These are phyloP conservation scores for Ichthyophthirius multifiliis DNA, from an alignment of 169 alveolate species.

Conservation along the genomic window DNA sequence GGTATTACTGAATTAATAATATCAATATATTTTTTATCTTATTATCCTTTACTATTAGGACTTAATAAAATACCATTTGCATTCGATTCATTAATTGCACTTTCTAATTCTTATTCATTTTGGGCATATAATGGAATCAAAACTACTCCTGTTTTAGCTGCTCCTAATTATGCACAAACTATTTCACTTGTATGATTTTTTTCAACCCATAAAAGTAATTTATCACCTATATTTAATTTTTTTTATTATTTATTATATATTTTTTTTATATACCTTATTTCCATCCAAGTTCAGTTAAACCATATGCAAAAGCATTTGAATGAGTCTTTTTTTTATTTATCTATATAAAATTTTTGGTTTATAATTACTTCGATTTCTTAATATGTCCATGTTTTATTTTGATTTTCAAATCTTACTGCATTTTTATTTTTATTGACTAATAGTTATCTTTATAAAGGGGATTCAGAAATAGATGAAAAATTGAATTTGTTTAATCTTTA, in stretches of 20 bases:
- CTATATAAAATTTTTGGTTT: background rate
- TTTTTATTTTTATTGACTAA: background rate
- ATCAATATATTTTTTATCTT: conserved; percentile 17
- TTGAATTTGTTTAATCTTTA: too few species aligned
- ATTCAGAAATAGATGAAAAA: too few species aligned
- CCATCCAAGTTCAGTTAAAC: conserved; percentile 40
- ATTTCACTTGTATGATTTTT: conserved; percentile 25
- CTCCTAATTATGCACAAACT: conserved; percentile 28
- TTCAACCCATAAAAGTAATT: conserved; percentile 27
- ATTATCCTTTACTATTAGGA: conserved; percentile 22
- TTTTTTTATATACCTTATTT: conserved; percentile 15
- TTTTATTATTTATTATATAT: too few species aligned
- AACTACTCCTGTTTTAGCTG: conserved; percentile 42
- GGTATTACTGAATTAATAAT: conserved; percentile 13
- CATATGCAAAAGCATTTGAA: conserved; percentile 45
- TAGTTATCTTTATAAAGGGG: background rate
- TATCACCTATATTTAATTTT: conserved; percentile 12
- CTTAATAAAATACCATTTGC: conserved; percentile 37
- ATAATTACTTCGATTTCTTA: background rate
- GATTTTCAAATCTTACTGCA: background rate
- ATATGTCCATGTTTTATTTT: background rate
- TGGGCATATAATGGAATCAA: conserved; percentile 30
- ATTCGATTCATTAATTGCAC: conserved; percentile 10
- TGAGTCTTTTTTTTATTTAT: conserved; percentile 16
- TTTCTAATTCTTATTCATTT: conserved; percentile 22